Conservation (phyloP, 2,329 filamentous ascomycete genomes). For the Ceratocystis colombiana region DNA sequence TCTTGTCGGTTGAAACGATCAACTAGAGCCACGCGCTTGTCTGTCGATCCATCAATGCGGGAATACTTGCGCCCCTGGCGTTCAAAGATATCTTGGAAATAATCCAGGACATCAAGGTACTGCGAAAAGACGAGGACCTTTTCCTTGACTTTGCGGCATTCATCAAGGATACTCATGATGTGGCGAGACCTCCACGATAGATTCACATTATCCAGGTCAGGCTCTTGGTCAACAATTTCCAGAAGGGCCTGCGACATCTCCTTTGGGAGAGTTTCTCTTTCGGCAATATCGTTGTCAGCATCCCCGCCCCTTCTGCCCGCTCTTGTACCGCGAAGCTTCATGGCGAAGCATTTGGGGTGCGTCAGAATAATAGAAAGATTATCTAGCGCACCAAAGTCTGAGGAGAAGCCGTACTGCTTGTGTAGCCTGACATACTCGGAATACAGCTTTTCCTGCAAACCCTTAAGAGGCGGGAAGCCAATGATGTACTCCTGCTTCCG, state of each 20-base stretch:
- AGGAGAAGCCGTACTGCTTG: not conserved
- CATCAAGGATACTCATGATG: slow-evolving; percentile 52
- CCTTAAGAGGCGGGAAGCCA: slow-evolving; percentile 54
- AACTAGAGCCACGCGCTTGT: slow-evolving; percentile 50
- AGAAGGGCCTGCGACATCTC: slow-evolving; percentile 9
- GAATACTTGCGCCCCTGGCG: slow-evolving; percentile 39
- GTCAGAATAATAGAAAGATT: slow-evolving; percentile 42
- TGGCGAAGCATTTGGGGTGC: slow-evolving; percentile 42
- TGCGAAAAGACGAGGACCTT: slow-evolving; percentile 76
- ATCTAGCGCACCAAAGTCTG: slow-evolving; percentile 33
- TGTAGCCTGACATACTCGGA: slow-evolving; percentile 34
- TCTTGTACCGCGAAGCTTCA: slow-evolving; percentile 29
- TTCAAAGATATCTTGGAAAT: slow-evolving; percentile 50
- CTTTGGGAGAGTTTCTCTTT: slow-evolving; percentile 20
- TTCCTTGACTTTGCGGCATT: slow-evolving; percentile 52
- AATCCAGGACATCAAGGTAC: slow-evolving; percentile 58
- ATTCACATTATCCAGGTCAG: slow-evolving; percentile 21
- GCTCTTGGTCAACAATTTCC: slow-evolving; percentile 18
- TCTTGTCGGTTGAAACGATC: slow-evolving; percentile 56
- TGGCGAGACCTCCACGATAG: slow-evolving; percentile 39
- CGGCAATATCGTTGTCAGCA: not conserved
- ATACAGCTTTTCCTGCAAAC: slow-evolving; percentile 56
- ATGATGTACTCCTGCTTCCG: slow-evolving; percentile 75
- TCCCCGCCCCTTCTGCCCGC: slow-evolving; percentile 16
- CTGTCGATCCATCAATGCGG: slow-evolving; percentile 59